Evolutionary conservation across 345 rosid genomes (phyloP), one percentile per base, ranked within the genome.

Genomic region (Camelina hispida): DNA sequence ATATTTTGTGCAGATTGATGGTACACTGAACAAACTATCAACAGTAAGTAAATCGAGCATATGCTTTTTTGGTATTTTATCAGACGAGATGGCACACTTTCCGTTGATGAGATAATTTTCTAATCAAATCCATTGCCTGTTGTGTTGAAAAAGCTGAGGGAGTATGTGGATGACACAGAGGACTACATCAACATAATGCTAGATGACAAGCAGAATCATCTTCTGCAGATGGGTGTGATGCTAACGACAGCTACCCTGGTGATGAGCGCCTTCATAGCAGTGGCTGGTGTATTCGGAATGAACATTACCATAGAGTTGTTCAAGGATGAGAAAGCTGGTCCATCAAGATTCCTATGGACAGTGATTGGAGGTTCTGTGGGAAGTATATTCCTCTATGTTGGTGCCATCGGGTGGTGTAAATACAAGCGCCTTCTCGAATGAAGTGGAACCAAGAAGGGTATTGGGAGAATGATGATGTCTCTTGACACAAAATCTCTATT

Each of bases 151-250:
- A 72, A 95, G 99, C 88, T 92, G 78, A 81, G 97, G 86, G 97
- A 90, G 77, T 95, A 92, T 6, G 96, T 92, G 5, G 97, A 95
- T 60, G 97, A 92, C 82, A 92, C 99, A 2, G 97, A 95, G 75
- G 97, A 90, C 69, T 90, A 90, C 87, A 89, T 92, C 73, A 95
- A 95, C 88, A 92, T 92, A 77, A 90, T 90, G 97, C 80, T 95
- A 54, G 97, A 92, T 67, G 97, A 90, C 87, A 92, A 92, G 81
- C 97, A 95, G 82, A 95, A 95, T 78, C 96, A 95, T 79, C 90
- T 92, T 30, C 85, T 95, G 76, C 96, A 86, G 79, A 95, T 92
- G 97, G 99, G 99, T 6, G 97, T 92, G 73, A 86, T 92, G 93
- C 69, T 95, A 78, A 87, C 97, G 3, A 90, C 97, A 6, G 97